Percentiles rank a stretch among this genome's conserved stretches.
These are phyloP conservation scores for Phytophthora tentaculata DNA, from an alignment of 352 stramenopile species.

Conservation along the genomic window DNA sequence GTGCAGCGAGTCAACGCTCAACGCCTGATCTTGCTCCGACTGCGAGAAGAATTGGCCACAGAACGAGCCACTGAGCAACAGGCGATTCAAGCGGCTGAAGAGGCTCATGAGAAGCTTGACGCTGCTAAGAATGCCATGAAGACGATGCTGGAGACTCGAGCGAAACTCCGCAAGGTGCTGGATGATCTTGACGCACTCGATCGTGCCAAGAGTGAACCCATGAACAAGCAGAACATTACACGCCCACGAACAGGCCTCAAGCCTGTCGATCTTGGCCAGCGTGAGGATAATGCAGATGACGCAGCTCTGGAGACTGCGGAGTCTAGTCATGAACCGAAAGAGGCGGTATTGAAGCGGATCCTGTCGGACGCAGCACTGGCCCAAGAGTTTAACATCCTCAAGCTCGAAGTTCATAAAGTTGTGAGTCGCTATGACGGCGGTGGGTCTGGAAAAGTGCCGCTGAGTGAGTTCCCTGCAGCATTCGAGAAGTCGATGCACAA, in stretches of 20 bases:
- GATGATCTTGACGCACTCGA: conserved; percentile 74
- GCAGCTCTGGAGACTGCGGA: neutral
- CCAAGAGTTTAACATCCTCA: conserved; percentile 63
- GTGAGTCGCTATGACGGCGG: conserved; percentile 60
- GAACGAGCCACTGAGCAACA: conserved; percentile 24
- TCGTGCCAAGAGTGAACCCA: conserved; percentile 53
- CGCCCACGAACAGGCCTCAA: conserved; percentile 38
- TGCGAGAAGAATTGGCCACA: conserved; percentile 42
- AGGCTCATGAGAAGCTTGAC: conserved; percentile 26
- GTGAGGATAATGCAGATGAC: neutral
- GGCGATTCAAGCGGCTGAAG: conserved; percentile 17
- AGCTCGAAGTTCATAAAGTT: conserved; percentile 79
- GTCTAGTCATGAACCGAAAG: conserved; percentile 44
- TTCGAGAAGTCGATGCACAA: conserved; percentile 82
- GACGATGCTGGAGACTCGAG: conserved; percentile 22
- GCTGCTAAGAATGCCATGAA: conserved; percentile 28
- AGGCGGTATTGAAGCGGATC: conserved; percentile 56
- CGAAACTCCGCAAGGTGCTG: conserved; percentile 57
- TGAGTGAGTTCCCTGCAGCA: conserved; percentile 52
- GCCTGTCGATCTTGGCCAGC: conserved; percentile 7
- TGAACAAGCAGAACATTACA: conserved; percentile 67
- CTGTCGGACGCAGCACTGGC: conserved; percentile 50
- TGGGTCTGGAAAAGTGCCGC: conserved; percentile 32
- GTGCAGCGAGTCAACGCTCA: conserved; percentile 63
- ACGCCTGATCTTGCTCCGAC: conserved; percentile 58